A percentile compares a stretch with the other conserved stretches of the same genome.
Evolutionary conservation across 2,329 filamentous ascomycete species (phyloP).

Genomic region (Botrytis fragariae): DNA sequence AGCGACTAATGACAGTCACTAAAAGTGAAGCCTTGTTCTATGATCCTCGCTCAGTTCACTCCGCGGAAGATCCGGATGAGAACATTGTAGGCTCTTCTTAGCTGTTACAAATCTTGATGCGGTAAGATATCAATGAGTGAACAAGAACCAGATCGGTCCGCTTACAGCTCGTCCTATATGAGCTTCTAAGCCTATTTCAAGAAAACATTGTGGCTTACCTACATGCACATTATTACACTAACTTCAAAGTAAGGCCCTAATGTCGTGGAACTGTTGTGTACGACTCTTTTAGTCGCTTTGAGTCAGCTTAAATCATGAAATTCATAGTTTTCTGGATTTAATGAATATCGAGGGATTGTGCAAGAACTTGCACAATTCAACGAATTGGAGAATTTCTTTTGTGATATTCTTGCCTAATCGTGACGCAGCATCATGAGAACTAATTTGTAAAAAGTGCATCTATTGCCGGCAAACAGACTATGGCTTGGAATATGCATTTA

Average conservation of each 20-base stretch:
- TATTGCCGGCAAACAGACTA: not conserved
- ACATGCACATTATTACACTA: not conserved
- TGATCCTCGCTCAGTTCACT: not conserved
- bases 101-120: not conserved
- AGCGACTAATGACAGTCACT: not conserved
- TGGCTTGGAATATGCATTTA: no score
- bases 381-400: not conserved
- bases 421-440: not conserved
- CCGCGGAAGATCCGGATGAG: not conserved
- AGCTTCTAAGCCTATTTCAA: not conserved
- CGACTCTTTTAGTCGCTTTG: not conserved
- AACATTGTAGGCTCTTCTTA: not conserved
- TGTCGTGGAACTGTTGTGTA: not conserved
- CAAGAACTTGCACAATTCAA: not conserved
- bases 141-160: not conserved
- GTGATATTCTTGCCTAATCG: not conserved
- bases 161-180: not conserved
- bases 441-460: not conserved
- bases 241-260: not conserved
- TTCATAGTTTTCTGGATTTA: no score
- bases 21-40: not conserved
- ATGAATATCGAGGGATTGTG: not conserved
- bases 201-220: no score
- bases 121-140: not conserved
- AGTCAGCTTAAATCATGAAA: not conserved